Evolutionary conservation across 352 stramenopile genomes (phyloP), one percentile per base, ranked within the genome.

Genomic region (Phytophthora constricta): DNA sequence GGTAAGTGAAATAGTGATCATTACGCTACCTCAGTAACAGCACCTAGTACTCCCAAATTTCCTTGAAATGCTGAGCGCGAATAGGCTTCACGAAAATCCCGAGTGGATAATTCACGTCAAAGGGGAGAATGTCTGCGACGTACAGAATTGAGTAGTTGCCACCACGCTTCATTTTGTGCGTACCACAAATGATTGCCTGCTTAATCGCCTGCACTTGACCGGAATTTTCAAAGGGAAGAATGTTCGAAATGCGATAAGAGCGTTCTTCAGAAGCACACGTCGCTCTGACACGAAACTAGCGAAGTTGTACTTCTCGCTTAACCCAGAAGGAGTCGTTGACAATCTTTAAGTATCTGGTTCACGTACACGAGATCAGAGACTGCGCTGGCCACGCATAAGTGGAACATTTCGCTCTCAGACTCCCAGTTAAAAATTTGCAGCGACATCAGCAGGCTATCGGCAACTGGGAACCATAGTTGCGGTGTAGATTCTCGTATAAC

Each of bases 161-260:
- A 20, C 76, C 75, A 20, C 82, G 80, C 26, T 91, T 87, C 72
- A 84, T 87, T 65, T 91, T 93, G 72, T 89, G 80, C 78, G 91
- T 90, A 58, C 92, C 85, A 1, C 80, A 76, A 63, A 93, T 89
- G 7, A 93, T 86, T 3, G 84, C 62, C 23, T 92, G 87, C 56
- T 95, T 84, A 8, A 95, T 85, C 1, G 82, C 81, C 43, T 93
- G 83, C 4, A 95, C 58, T 47, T 95, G 87, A 2, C 63, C 62
- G 8, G 84, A 84, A 80, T 91, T 63, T 95, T 95, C 54, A 92
- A 56, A 11, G 87, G 87, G 57, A 91, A 95, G 58, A 88, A 93
- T 55, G 90, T 93, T 58, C 85, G 72, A 20, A 95, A 45, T 16
- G 82, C 81, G 11, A 91, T 72, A 13, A 95, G 62, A 39, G 84